These are phyloP conservation scores for Fusarium nodosum DNA, from an alignment of 2,329 filamentous ascomycete genomes.

Conservation along the genomic window DNA sequence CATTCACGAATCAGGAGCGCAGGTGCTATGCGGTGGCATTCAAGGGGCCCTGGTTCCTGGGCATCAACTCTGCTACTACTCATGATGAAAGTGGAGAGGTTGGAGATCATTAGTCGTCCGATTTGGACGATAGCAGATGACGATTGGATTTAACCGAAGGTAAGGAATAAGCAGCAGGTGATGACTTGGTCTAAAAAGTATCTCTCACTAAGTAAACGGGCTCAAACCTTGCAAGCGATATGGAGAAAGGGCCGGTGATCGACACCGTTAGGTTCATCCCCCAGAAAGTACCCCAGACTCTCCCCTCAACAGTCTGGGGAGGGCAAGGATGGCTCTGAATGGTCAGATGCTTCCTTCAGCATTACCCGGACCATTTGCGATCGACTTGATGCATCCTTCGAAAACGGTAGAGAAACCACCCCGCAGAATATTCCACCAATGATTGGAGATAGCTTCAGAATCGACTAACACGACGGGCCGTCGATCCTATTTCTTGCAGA, in stretches of 20 bases:
- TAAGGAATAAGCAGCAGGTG: neutral
- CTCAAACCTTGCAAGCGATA: neutral
- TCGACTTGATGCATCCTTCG: constrained; percentile 13
- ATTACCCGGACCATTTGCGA: constrained; percentile 47
- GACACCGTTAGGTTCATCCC: constrained; percentile 22
- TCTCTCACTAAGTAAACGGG: neutral
- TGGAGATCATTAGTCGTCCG: neutral
- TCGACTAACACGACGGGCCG: constrained; percentile 36
- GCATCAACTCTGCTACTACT: neutral
- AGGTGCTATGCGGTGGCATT: constrained; percentile 10
- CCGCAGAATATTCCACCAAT: constrained; percentile 50
- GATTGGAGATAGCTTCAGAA: constrained; percentile 11
- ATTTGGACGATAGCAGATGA: neutral
- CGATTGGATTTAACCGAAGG: constrained; percentile 21
- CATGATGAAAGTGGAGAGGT: constrained; percentile 1
- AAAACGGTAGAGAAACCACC: neutral
- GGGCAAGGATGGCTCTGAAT: constrained; percentile 25
- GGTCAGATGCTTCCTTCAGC: constrained; percentile 13
- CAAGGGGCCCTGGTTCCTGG: constrained; percentile 13
- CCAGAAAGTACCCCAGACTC: constrained; percentile 46
- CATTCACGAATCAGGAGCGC: constrained; percentile 11
- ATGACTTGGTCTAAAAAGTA: neutral
- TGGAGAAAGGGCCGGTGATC: constrained; percentile 1
- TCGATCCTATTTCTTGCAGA: constrained; percentile 43
- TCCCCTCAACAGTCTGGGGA: constrained; percentile 37